Percentiles rank a stretch among this genome's conserved stretches.
Evolutionary conservation across 176 grass and related monocot genomes (phyloP).

Genomic region (Phragmites australis): DNA sequence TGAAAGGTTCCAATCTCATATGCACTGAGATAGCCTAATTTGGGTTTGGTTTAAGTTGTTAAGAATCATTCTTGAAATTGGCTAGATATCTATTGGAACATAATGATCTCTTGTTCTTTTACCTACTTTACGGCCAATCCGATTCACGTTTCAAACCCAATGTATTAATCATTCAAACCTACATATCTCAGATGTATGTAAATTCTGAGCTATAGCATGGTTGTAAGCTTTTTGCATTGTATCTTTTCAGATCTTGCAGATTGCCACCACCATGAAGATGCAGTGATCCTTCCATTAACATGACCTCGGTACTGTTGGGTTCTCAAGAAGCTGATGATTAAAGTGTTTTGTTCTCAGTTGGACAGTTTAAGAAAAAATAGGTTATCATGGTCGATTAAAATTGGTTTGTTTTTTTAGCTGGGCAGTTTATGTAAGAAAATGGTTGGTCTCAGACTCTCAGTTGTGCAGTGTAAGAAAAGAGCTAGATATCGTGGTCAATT

Average conservation of each 20-base stretch:
- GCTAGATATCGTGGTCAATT: not conserved
- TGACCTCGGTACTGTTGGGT: not conserved
- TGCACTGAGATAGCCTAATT: not conserved
- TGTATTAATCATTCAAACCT: not conserved
- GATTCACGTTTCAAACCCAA: not conserved
- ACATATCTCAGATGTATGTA: not conserved
- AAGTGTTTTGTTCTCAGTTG: not conserved
- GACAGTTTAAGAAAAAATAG: not conserved
- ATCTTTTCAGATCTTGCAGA: constrained; percentile 22
- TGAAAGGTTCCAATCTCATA: not conserved
- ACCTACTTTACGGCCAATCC: not conserved
- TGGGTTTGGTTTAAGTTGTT: not conserved
- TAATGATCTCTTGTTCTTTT: not conserved
- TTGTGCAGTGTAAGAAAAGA: not conserved
- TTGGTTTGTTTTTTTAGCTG: not conserved
- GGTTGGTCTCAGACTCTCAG: not conserved
- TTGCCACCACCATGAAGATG: constrained; percentile 9
- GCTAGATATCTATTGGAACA: not conserved
- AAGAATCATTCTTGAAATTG: not conserved
- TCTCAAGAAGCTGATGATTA: not conserved
- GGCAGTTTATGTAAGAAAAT: constrained; percentile 14
- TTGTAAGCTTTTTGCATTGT: not conserved
- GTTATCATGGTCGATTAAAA: not conserved
- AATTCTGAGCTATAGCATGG: not conserved
- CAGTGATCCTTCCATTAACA: not conserved